Evolutionary conservation across 345 rosid species (phyloP).

Genomic region (Gossypium rotundifolium): DNA sequence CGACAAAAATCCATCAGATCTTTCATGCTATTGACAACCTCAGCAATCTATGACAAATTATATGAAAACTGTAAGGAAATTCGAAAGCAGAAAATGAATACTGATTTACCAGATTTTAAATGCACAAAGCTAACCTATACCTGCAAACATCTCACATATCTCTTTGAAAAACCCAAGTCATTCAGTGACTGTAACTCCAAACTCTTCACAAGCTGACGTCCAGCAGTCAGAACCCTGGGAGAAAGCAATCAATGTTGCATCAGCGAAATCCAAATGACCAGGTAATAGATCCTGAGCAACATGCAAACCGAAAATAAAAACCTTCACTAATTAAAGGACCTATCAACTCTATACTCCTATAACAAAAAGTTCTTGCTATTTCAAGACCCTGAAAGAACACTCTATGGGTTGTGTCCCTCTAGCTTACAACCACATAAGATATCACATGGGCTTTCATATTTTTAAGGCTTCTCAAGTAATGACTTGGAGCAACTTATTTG

Average conservation of each 20-base stretch:
- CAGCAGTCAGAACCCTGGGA: slow-evolving; percentile 83
- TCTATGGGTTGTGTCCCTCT: background rate
- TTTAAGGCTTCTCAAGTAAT: background rate
- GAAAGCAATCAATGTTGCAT: slow-evolving; percentile 2
- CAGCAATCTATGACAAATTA: slow-evolving; percentile 54
- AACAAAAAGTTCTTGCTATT: background rate
- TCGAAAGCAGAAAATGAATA: slow-evolving; percentile 8
- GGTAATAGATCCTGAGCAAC: background rate
- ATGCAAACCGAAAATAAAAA: slow-evolving; percentile 1
- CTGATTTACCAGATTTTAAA: background rate
- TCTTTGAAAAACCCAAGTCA: slow-evolving; percentile 90
- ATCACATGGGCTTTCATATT: background rate
- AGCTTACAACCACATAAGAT: background rate
- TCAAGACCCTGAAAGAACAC: background rate
- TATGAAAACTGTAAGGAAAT: background rate
- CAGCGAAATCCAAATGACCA: slow-evolving; percentile 1
- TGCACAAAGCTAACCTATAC: slow-evolving; percentile 29
- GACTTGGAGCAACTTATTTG: background rate
- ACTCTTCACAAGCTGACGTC: slow-evolving; percentile 84
- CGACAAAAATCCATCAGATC: slow-evolving; percentile 82
- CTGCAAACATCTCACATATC: slow-evolving; percentile 96
- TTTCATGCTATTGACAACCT: slow-evolving; percentile 97
- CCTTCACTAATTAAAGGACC: background rate
- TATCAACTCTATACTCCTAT: background rate
- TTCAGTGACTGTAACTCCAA: slow-evolving; percentile 84